These are phyloP conservation scores for Mortierella sp. DNA, from an alignment of 371 early-diverging fungal genomes.

Conservation along the genomic window DNA sequence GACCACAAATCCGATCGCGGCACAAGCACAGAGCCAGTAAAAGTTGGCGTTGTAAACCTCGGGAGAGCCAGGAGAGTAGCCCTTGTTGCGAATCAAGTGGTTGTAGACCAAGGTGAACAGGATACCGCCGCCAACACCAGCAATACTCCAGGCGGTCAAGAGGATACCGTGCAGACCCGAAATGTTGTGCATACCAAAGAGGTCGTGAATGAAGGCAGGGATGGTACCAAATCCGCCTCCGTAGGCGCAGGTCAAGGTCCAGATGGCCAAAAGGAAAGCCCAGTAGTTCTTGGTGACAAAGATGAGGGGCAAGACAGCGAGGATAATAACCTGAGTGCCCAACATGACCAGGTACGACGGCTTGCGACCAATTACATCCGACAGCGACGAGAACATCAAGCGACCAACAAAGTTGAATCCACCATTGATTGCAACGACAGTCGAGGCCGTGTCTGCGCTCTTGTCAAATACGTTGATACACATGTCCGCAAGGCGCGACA, in stretches of 20 bases:
- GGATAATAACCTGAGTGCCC: constrained; percentile 62
- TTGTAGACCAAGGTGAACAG: constrained; percentile 72
- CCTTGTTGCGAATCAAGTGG: constrained; percentile 49
- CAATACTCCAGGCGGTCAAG: constrained; percentile 74
- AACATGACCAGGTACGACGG: constrained; percentile 68
- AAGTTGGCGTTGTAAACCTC: constrained; percentile 69
- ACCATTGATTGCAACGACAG: constrained; percentile 72
- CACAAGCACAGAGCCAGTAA: constrained; percentile 68
- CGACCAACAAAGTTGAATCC: constrained; percentile 76
- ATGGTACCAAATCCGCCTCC: constrained; percentile 79
- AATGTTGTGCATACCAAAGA: constrained; percentile 77
- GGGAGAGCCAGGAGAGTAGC: constrained; percentile 56
- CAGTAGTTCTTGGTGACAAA: constrained; percentile 64
- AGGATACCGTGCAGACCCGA: constrained; percentile 72
- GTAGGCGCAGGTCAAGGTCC: constrained; percentile 68
- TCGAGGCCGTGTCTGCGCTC: constrained; percentile 62
- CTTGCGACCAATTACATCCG: constrained; percentile 74
- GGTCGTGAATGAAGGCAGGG: constrained; percentile 77
- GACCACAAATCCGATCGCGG: constrained; percentile 60
- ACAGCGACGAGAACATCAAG: constrained; percentile 65
- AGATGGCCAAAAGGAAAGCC: constrained; percentile 65
- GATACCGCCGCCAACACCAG: constrained; percentile 73
- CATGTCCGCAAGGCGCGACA: constrained; percentile 75
- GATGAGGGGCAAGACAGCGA: constrained; percentile 64
- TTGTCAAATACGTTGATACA: constrained; percentile 66